phyloP scores from a whole-genome alignment of 306 rosid species.

The Medicago truncatula region MtrunA17r5.0-ANR NC_053043.1:50021001-50021500 shows the following conservation, averaged over 20 bases:
- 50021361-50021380: constrained; percentile 73
- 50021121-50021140: constrained; percentile 11
- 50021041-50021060: not conserved
- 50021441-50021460: constrained; percentile 58
- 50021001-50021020: not conserved
- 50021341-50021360: constrained; percentile 61
- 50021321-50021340: constrained; percentile 6
- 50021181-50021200: no score
- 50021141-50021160: not conserved
- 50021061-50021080: constrained; percentile 14
- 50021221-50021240: no score
- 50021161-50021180: no score
- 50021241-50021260: no score
- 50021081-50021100: not conserved
- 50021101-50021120: not conserved
- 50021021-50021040: not conserved
- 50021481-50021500: no score
- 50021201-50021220: no score
- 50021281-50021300: not conserved
- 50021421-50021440: constrained; percentile 51
- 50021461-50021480: constrained; percentile 45
- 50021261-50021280: not conserved
- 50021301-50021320: not conserved
- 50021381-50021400: constrained; percentile 65
- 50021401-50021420: constrained; percentile 53